Evolutionary conservation across 352 stramenopile genomes (phyloP), one percentile per base, ranked within the genome.

Genomic region (Pythium periplocum): DNA sequence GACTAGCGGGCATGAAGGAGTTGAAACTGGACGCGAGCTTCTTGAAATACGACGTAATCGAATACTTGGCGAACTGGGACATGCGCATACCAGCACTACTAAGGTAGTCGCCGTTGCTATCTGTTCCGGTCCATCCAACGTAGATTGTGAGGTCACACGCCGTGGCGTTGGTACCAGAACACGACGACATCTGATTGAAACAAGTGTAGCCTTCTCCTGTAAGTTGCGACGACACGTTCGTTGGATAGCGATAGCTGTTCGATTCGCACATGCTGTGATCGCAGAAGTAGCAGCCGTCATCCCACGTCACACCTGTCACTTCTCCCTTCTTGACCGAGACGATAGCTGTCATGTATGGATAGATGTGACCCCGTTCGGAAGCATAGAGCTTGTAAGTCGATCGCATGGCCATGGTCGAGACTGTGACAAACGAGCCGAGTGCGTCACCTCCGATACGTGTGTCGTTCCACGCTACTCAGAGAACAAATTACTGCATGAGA

Each of bases 41-140:
- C 43, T 74, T 81, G 56, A 89, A 81, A 59, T 87, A 89, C 45
- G 76, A 86, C 50, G 65, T 71, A 54, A 90, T 80, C n/a, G 82
- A 92, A 63, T 89, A 90, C 54, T 88, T 86, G 46, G 81, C 71
- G 57, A 92, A 92, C 64, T 92, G 79, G 40, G 82, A 92, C 67
- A 90, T 87, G 11, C 82, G 82, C 53, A 90, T 58, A 4, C 79
- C 78, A 2, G 78, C 73, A 59, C 82, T 92, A 49, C 78, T 83
- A 32, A 92, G 58, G 59, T 90, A 90, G 59, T 90, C 78, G 39
- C 82, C 82, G 49, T 87, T 84, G 53, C 68, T 71, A 57, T 92
- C 82, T 4, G 82, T 92, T 30, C 82, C 82, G 0, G 79, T 92
- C 82, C 82, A 92, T 26, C 82, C 82, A 4, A 89, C 73, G 45